Evolutionary conservation across 2,329 filamentous ascomycete genomes (phyloP).

Genomic region (Penicillium sp.): DNA sequence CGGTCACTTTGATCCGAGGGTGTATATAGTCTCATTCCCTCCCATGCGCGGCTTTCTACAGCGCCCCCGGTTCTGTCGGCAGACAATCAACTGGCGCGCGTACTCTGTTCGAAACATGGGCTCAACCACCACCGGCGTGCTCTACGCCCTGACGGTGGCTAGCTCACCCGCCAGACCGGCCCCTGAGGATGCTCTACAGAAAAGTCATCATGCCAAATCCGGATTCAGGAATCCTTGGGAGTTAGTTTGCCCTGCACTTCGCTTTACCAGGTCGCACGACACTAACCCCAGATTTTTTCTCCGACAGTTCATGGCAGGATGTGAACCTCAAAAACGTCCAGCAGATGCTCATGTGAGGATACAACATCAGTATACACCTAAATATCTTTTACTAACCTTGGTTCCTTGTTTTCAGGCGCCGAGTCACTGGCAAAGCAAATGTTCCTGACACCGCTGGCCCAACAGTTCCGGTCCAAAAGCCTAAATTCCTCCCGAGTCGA

Average conservation of each 20-base stretch:
- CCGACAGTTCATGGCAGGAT: slow-evolving; percentile 20
- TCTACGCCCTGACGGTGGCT: slow-evolving; percentile 45
- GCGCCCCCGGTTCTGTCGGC: slow-evolving; percentile 22
- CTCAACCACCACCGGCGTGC: slow-evolving; percentile 34
- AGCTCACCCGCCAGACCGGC: slow-evolving; percentile 30
- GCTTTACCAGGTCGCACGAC: neutral
- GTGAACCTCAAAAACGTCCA: slow-evolving; percentile 9
- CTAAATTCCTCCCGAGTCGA: slow-evolving; percentile 64
- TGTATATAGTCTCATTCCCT: slow-evolving; percentile 2
- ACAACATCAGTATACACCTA: neutral
- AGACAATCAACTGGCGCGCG: slow-evolving; percentile 8
- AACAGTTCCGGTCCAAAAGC: slow-evolving; percentile 65
- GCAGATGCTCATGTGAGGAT: slow-evolving; percentile 22
- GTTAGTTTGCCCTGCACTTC: slow-evolving; percentile 22
- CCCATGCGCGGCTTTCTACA: slow-evolving; percentile 25
- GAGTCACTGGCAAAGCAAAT: slow-evolving; percentile 51
- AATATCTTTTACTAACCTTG: neutral
- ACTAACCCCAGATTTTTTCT: slow-evolving; percentile 10
- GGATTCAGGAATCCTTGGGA: slow-evolving; percentile 48
- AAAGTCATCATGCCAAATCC: slow-evolving; percentile 39
- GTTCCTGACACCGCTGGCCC: slow-evolving; percentile 63
- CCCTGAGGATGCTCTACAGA: slow-evolving; percentile 41
- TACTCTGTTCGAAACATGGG: slow-evolving; percentile 34
- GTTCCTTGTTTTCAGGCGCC: slow-evolving; percentile 31
- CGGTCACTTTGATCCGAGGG: slow-evolving; percentile 1